Conservation (phyloP, 495 filamentous ascomycete species). For the Aspergillus avenaceus region DNA sequence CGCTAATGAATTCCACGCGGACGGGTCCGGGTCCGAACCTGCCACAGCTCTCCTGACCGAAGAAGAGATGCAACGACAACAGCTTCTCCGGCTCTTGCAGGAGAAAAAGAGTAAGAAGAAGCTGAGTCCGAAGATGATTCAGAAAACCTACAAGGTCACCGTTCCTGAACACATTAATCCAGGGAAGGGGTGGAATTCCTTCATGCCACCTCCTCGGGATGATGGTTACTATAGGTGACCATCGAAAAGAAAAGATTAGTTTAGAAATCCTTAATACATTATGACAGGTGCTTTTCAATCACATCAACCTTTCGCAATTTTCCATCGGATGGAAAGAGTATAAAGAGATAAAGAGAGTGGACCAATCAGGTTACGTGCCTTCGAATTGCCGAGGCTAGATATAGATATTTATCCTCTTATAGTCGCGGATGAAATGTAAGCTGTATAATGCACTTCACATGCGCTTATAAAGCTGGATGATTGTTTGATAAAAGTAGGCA, state of each 20-base stretch:
- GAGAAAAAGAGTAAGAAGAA: conserved; percentile 15
- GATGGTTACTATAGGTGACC: conserved; percentile 4
- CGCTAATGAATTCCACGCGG: neutral
- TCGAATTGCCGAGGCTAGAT: no score
- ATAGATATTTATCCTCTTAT: no score
- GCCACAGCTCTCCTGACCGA: conserved; percentile 26
- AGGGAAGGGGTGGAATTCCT: conserved; percentile 9
- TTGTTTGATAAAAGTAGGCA: no score
- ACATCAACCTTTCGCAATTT: no score
- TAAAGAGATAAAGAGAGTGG: no score
- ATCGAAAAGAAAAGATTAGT: neutral
- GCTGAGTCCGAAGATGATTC: conserved; percentile 18
- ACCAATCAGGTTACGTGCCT: no score
- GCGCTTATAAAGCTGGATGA: no score
- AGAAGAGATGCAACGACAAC: conserved; percentile 36
- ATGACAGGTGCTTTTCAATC: no score
- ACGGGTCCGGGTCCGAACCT: conserved; percentile 4
- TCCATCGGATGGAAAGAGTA: no score
- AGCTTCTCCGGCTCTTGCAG: conserved; percentile 29
- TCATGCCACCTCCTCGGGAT: conserved; percentile 6
- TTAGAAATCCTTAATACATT: neutral
- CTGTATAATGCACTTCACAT: no score
- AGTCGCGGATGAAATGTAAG: no score
- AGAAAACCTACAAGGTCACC: conserved; percentile 34
- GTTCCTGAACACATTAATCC: conserved; percentile 17